phyloP scores from a whole-genome alignment of 768 basidiomycete species.

The Phlebiopsis flavidoalba region DNA sequence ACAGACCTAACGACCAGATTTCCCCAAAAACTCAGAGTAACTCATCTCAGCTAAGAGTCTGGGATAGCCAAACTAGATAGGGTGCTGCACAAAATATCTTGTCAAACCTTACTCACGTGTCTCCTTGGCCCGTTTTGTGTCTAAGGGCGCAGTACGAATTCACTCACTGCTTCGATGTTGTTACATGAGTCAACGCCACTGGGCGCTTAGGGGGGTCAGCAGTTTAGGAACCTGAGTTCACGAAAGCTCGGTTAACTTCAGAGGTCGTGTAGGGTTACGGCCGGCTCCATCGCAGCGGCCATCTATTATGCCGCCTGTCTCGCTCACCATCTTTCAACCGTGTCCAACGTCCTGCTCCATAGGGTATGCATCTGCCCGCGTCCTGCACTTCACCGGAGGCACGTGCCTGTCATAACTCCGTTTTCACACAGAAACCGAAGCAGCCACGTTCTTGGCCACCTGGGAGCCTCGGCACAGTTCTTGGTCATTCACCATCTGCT shows the following conservation, averaged over 20 bases:
- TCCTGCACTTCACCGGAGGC: not conserved
- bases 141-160: too few relatives aligned
- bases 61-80: too few relatives aligned
- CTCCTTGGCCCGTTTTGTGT: too few relatives aligned
- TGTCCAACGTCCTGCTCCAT: slow-evolving; percentile 44
- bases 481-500: slow-evolving; percentile 63
- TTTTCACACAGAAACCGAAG: slow-evolving; percentile 57
- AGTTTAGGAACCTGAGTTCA: slow-evolving; percentile 81
- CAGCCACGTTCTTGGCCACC: slow-evolving; percentile 64
- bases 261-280: slow-evolving; percentile 61
- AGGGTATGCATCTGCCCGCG: slow-evolving; percentile 38
- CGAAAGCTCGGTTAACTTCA: slow-evolving; percentile 70
- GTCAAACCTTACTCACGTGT: too few relatives aligned
- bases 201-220: slow-evolving; percentile 44
- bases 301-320: slow-evolving; percentile 69
- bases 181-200: too few relatives aligned
- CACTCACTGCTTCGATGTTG: too few relatives aligned
- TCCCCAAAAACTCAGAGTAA: slow-evolving; percentile 50
- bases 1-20: not conserved
- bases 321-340: slow-evolving; percentile 62
- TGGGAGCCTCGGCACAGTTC: slow-evolving; percentile 66
- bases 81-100: too few relatives aligned
- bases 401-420: not conserved
- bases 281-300: slow-evolving; percentile 57
- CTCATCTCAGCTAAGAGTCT: too few relatives aligned